Base-by-base conservation (phyloP, 2,329 filamentous ascomycete species). In the Arachnomyces sp. region DNA sequence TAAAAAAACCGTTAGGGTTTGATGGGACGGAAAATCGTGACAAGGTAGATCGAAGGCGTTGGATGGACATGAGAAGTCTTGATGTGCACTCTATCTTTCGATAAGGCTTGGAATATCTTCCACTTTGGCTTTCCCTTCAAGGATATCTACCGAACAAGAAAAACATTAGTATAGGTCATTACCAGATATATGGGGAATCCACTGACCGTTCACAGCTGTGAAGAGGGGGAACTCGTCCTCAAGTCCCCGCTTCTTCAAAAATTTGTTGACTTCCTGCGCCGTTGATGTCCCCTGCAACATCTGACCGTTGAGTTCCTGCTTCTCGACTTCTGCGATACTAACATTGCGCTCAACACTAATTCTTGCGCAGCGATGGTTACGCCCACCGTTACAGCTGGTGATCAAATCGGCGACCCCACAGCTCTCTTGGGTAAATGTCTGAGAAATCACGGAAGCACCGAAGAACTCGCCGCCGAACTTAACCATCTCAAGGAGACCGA, bases 401-500 rank as follows among this genome's bases (percentile, higher is more conserved):
- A 98, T 94, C 50, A 98, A 69, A 65, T 98, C 92, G 18, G 92
- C 92, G 30, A 96, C 88, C 51, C 92, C 92, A 16, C 87, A 89
- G 52, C 86, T 93, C 61, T 95, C 87, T 60, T 95, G 88, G n/a
- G 90, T 96, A 61, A 98, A 96, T 0, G 92, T 98, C 42, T 77
- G 78, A 7, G 84, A 78, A 49, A 84, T 77, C 17, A 92, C 82
- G 1, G 84, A 86, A 54, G 89, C 77, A 13, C 80, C 78, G 61
- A 96, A 98, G 72, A 96, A 98, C 53, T 84, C 80, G 63, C 89
- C 87, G 49, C 90, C 90, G 52, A 98, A 98, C 59, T 85, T 84
- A 56, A 96, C 87, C 83, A 95, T 95, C 68, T 98, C 92, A 53
- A 95, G 75, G 34, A 98, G 78, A 6, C 92, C 92, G 14, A 96